Conservation (phyloP, 352 stramenopile genomes). For the Pythium dissotocum region DNA sequence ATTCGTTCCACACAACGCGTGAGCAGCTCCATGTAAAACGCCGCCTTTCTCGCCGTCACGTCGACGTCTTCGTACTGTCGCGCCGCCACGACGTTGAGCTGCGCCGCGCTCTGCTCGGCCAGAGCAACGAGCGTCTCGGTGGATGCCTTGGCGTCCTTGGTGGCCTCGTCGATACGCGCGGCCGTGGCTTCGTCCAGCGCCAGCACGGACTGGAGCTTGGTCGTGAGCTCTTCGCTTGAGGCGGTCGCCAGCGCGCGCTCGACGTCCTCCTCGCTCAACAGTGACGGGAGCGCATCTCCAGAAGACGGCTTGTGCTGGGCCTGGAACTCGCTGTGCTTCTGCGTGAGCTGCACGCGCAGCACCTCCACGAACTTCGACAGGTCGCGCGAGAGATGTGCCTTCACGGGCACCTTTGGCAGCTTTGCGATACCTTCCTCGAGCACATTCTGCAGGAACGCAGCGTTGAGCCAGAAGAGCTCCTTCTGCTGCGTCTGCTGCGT, state of each 20-base stretch:
- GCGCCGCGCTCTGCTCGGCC: conserved; percentile 30
- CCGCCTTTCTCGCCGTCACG: conserved; percentile 41
- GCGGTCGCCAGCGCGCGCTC: conserved; percentile 49
- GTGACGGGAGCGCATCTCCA: background rate
- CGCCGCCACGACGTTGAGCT: conserved; percentile 40
- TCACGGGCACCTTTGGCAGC: conserved; percentile 50
- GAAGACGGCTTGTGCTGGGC: background rate
- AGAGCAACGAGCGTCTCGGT: conserved; percentile 10
- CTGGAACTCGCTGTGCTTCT: conserved; percentile 4
- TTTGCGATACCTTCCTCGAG: conserved; percentile 68
- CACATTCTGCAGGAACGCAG: conserved; percentile 34
- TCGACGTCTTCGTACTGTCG: conserved; percentile 39
- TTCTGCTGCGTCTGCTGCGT: conserved; percentile 25
- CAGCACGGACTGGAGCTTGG: conserved; percentile 29
- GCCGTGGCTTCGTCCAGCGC: conserved; percentile 35
- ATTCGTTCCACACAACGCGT: conserved; percentile 17
- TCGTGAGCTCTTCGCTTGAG: conserved; percentile 25
- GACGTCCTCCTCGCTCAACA: conserved; percentile 59
- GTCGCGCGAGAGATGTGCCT: conserved; percentile 45
- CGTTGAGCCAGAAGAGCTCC: conserved; percentile 57
- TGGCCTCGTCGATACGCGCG: conserved; percentile 24
- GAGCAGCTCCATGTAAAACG: conserved; percentile 38
- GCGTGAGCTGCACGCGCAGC: conserved; percentile 35
- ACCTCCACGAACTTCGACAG: conserved; percentile 28
- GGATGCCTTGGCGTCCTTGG: conserved; percentile 8